Evolutionary conservation across 2,329 filamentous ascomycete genomes (phyloP).

Genomic region (Dothidotthia symphoricarpi): DNA sequence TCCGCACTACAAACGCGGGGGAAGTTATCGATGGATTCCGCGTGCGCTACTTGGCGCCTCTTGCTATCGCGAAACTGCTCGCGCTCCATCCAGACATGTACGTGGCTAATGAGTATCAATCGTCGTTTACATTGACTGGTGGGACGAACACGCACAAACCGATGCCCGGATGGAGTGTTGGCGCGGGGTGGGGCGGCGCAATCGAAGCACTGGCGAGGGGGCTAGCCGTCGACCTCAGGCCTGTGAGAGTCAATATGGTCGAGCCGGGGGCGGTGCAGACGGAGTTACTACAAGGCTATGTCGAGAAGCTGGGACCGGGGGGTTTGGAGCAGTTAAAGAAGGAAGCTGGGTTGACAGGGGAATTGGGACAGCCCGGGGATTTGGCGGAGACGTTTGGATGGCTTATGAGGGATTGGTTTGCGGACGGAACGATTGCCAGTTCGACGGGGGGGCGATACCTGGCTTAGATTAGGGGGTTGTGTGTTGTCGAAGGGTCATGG

Average conservation of each 20-base stretch:
- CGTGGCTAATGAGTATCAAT: conserved; percentile 25
- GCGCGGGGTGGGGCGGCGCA: conserved; percentile 23
- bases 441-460: conserved; percentile 42
- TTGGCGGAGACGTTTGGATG: conserved; percentile 48
- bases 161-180: conserved; percentile 32
- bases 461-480: too few relatives aligned
- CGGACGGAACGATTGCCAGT: conserved; percentile 37
- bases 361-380: conserved; percentile 36
- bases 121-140: conserved; percentile 44
- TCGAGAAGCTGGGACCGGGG: conserved; percentile 14
- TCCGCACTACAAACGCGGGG: conserved; percentile 29
- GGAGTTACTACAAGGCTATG: conserved; percentile 37
- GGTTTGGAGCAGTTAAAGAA: conserved; percentile 14
- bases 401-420: conserved; percentile 46
- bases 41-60: conserved; percentile 38
- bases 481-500: too few relatives aligned
- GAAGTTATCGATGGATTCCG: conserved; percentile 19
- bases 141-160: conserved; percentile 41
- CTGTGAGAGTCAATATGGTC: conserved; percentile 46
- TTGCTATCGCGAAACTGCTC: conserved; percentile 45
- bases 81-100: conserved; percentile 27
- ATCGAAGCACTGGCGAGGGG: conserved; percentile 39
- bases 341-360: conserved; percentile 20
- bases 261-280: conserved; percentile 45
- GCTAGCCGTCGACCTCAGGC: conserved; percentile 45